Base-by-base conservation (phyloP, 495 filamentous ascomycete genomes). In the Umbilicaria muhlenbergii region DNA sequence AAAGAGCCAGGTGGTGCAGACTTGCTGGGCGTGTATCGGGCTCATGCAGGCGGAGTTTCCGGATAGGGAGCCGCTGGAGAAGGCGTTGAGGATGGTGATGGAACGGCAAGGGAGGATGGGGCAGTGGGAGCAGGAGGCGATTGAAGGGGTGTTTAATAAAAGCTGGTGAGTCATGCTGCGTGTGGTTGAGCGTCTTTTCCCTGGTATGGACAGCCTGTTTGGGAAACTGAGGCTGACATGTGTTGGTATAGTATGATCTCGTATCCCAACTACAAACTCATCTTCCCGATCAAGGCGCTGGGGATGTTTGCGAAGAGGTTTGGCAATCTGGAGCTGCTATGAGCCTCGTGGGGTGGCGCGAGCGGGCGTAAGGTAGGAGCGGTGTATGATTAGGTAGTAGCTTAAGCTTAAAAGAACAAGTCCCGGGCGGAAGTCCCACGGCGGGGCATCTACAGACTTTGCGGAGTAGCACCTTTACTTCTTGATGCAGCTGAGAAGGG, bases 131-230 rank as follows among this genome's bases (percentile, higher is more conserved):
- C 89, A 95, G 55, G 91, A 98, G 63, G 78, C 77, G 0, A 95
- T 98, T 52, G 91, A 98, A 56, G 91, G 91, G 6, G 91, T 98
- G 11, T 98, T 98, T 67, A 98, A 98, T 63, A 94, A 95, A 66
- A 93, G 78, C 55, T 95, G 91, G 77, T 80, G 54, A 62, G 75
- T 74, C 11, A 8, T 18, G 1, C 11, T 34, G 10, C 33, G 28
- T 7, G 3, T 40, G 2, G 3, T 15, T 44, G 42, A 12, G 17
- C 4, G 32, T 17, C n/a, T 8, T 46, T 7, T 18, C 13, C 3
- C 36, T 18, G 36, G 4, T 7, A 15, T 8, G 15, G 15, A 8
- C 12, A 17, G 19, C 5, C 2, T 21, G 19, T 5, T 15, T 14
- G 12, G 31, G 21, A 18, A 40, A 39, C 4, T 5, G 24, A 41